Evolutionary conservation across 2,329 filamentous ascomycete species (phyloP), one percentile per base, ranked within the genome.

Genomic region (Trichoderma lentiforme): DNA sequence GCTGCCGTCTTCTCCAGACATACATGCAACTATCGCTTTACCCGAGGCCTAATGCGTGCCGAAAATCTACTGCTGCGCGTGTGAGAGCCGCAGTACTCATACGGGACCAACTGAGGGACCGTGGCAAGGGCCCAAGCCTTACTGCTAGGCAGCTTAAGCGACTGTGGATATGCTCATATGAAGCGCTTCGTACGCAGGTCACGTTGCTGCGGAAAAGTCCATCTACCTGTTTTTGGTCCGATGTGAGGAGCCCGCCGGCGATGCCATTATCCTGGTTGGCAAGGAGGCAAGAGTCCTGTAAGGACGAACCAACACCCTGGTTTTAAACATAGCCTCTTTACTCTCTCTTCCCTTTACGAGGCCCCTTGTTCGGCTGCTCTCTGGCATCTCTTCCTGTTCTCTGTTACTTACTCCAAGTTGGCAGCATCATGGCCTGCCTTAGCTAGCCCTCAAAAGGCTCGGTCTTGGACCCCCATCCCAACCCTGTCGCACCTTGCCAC

Each of bases 301-400:
- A 39, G 70, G 62, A 60, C 53, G 39, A 63, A 30, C 68, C 60
- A 64, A 58, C 28, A 71, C 60, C 70, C 70, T 56, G 39, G 70
- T 56, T 67, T n/a, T 6, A 28, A 28, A 56, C 51, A 67, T 58
- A 67, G 64, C 51, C 51, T 28, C 30, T 53, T 24, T 47, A 30
- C 30, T 43, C 12, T 26, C 34, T 34, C 28, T 57, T 67, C 24
- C 36, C 43, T 51, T 47, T 39, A 32, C 61, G 62, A 71, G n/a
- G 24, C 64, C 51, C 69, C 62, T 43, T 53, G 36, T 58, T 36
- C 21, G 53, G 34, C 28, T 51, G n/a, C 30, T 56, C 30, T 63
- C 15, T 63, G 28, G 28, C 14, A 32, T 28, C 26, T 70, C 36
- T 62, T 32, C 32, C n/a, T 7, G 26, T 70, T 51, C 57, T 61